Evolutionary conservation across 2,329 filamentous ascomycete genomes (phyloP), one percentile per base, ranked within the genome.

Genomic region (Cercospora sp.): DNA sequence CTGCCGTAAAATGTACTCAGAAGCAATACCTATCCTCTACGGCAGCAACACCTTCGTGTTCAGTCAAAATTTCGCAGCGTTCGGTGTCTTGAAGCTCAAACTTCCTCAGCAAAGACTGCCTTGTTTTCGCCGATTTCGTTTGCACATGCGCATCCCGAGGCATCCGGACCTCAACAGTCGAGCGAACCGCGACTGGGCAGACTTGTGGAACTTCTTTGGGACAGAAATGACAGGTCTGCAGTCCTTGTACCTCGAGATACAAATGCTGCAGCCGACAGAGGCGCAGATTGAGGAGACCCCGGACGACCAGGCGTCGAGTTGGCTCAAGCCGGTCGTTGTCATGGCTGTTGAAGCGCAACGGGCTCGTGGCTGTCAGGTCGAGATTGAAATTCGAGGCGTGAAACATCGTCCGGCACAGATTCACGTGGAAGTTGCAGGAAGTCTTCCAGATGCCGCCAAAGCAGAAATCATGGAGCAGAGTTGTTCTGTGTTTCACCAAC

Each of bases 21-120:
- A 78, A 64, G 70, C 72, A 3, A 73, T 77, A 31, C 45, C 70
- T 13, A 74, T 68, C 12, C 68, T 78, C n/a, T 78, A 78, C 72
- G 74, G 67, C 58, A 69, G 71, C 63, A 77, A 77, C 69, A 73
- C 71, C 4, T 78, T 78, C 69, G 74, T 77, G 40, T 77, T 77
- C 71, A 75, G 74, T 3, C 74, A 77, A 55, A 76, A 75, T 60
- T 74, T 73, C 28, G 75, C 73, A 23, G 75, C 75, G 6, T 75
- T 78, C 66, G 74, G 72, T 16, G 75, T 77, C 60, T 68, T 78
- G 26, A 75, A 72, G 58, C 59, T 71, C 68, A 77, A 74, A 68
- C 67, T 77, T 5, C 76, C 76, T 4, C 67, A 69, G 10, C 72
- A 73, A 42, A 71, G 76, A 12, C 69, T 78, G 3, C 66, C 66